These are phyloP conservation scores for Candida sp. DNA, from an alignment of 1,139 yeast genomes.

Conservation along the genomic window DNA sequence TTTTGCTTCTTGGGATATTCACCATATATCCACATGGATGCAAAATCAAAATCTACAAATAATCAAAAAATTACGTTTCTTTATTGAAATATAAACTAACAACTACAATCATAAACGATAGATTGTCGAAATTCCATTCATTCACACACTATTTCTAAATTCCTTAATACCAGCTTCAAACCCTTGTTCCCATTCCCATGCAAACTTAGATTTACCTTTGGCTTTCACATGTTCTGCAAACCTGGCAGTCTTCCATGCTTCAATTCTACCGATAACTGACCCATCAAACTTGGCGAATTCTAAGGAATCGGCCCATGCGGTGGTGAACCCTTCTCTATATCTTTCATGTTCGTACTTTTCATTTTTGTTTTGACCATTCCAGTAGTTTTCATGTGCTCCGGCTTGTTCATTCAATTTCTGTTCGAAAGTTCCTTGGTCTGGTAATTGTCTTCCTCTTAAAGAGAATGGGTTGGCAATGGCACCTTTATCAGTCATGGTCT, in stretches of 20 bases:
- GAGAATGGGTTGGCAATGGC: slow-evolving; percentile 36
- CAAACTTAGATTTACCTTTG: slow-evolving; percentile 51
- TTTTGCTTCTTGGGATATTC: no score
- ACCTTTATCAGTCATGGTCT: slow-evolving; percentile 70
- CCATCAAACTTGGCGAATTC: slow-evolving; percentile 68
- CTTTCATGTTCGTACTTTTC: slow-evolving; percentile 79
- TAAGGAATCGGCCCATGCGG: slow-evolving; percentile 71
- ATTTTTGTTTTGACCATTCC: slow-evolving; percentile 58
- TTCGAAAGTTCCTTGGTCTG: slow-evolving; percentile 43
- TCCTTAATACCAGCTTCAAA: slow-evolving; percentile 56
- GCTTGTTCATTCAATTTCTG: slow-evolving; percentile 35
- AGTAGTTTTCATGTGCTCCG: slow-evolving; percentile 56
- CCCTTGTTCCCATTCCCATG: slow-evolving; percentile 93
- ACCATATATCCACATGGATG: no score
- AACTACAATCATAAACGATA: neutral
- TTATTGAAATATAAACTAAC: no score
- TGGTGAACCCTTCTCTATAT: slow-evolving; percentile 69
- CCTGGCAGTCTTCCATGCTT: slow-evolving; percentile 58
- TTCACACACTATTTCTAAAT: slow-evolving; percentile 12
- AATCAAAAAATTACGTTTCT: no score
- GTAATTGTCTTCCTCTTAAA: slow-evolving; percentile 22
- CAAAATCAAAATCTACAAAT: no score
- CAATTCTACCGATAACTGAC: slow-evolving; percentile 68
- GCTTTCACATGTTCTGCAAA: slow-evolving; percentile 52
- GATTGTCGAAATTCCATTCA: neutral